phyloP scores from a whole-genome alignment of 1,139 yeast species.

The Arxiozyma telluris region DNA sequence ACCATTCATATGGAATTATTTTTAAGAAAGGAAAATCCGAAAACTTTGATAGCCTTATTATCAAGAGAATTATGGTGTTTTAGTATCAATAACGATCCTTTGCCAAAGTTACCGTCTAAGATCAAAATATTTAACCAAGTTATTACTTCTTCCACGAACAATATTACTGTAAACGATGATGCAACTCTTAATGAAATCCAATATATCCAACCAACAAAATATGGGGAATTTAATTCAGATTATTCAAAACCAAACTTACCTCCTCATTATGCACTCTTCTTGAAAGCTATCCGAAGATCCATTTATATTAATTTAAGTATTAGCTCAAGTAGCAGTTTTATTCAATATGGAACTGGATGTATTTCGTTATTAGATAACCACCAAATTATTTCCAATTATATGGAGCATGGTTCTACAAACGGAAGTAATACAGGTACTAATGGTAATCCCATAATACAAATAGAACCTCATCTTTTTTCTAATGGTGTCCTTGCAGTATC shows the following conservation, averaged over 20 bases:
- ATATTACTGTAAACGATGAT: background rate
- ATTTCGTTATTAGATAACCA: constrained; percentile 16
- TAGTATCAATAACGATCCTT: constrained; percentile 33
- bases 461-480: constrained; percentile 49
- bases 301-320: constrained; percentile 40
- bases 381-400: constrained; percentile 11
- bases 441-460: constrained; percentile 32
- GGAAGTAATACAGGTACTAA: background rate
- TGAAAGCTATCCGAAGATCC: constrained; percentile 52
- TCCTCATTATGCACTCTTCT: constrained; percentile 46
- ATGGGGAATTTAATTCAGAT: constrained; percentile 29
- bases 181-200: background rate
- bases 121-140: background rate
- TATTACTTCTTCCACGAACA: background rate
- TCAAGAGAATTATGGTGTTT: constrained; percentile 58
- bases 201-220: constrained; percentile 19
- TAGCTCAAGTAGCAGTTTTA: constrained; percentile 31
- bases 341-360: constrained; percentile 51
- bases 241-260: constrained; percentile 35
- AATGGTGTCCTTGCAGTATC: constrained; percentile 44
- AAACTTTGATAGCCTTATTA: constrained; percentile 47
- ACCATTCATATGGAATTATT: constrained; percentile 53
- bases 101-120: constrained; percentile 19
- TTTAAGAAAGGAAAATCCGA: constrained; percentile 44
- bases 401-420: background rate